Evolutionary conservation across 352 stramenopile genomes (phyloP).

Genomic region (Phytophthora aleatoria): DNA sequence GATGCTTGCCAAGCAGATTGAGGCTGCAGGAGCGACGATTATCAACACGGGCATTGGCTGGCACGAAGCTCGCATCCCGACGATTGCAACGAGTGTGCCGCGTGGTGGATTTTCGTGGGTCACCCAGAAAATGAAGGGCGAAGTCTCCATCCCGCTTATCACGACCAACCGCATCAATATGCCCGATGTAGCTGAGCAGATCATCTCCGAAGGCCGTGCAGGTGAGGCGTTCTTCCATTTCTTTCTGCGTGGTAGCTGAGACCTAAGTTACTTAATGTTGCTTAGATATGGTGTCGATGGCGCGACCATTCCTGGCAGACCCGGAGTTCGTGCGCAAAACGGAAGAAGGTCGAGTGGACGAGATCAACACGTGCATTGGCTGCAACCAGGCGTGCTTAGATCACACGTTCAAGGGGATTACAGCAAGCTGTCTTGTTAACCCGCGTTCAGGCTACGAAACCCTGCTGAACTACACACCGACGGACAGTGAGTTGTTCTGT

Average conservation of each 20-base stretch:
- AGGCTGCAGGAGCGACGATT: constrained; percentile 94
- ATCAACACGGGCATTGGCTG: constrained; percentile 99
- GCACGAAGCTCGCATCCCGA: constrained; percentile 97
- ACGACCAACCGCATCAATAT: constrained; percentile 99
- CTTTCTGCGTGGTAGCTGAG: neutral
- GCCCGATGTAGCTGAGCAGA: constrained; percentile 88
- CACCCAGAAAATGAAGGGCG: constrained; percentile 90
- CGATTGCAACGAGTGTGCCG: constrained; percentile 96
- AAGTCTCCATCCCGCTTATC: constrained; percentile 92
- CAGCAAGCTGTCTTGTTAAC: constrained; percentile 96
- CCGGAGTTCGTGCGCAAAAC: constrained; percentile 95
- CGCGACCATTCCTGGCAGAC: constrained; percentile 95
- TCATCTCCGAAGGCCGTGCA: constrained; percentile 87
- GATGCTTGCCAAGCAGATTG: constrained; percentile 89
- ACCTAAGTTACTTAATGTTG: neutral
- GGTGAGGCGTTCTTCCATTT: constrained; percentile 15
- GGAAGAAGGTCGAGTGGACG: constrained; percentile 82
- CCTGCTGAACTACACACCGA: constrained; percentile 81
- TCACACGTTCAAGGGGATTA: constrained; percentile 96
- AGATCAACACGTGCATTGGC: constrained; percentile 99
- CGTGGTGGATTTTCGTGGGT: constrained; percentile 94
- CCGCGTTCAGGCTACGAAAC: constrained; percentile 95
- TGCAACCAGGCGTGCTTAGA: constrained; percentile 97
- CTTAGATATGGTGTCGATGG: constrained; percentile 85
- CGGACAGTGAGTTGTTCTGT: constrained; percentile 31